Evolutionary conservation across 2,329 filamentous ascomycete species (phyloP), one percentile per base, ranked within the genome.

Genomic region (Xylaria polymorpha): DNA sequence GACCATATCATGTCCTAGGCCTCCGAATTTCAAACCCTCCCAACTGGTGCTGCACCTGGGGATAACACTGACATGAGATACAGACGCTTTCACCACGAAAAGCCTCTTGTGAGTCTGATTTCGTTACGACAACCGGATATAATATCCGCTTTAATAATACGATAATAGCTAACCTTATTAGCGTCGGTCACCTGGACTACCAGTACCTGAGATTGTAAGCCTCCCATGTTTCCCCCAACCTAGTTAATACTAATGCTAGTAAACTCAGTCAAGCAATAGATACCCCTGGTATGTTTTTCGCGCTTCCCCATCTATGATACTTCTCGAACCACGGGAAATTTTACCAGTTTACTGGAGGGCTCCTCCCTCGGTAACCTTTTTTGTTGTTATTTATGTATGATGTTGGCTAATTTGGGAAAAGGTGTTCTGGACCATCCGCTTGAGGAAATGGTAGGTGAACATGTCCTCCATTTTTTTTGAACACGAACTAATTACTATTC

Each of bases 361-460:
- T 4, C n/a, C 20, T 15, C 14, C n/a, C n/a, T 22, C n/a, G 32
- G 20, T 20, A 25, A 22, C 15, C 20, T 29, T 48, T 46, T 20
- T 14, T 18, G 22, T 29, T 29, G 25, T 29, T 22, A 15, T 5
- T 37, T 22, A 12, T 4, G 53, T 61, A 35, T 29, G 14, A 51
- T 57, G 14, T 20, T 43, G 9, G 10, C 60, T 69, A 35, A 69
- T 60, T 20, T 58, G 20, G 12, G n/a, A 39, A 41, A 59, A 66
- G 96, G 96, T 86, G 97, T 99, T 74, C 85, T 99, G 70, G 96
- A 99, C 77, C 96, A 99, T 80, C 94, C 95, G 43, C 89, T 99
- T 9, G 96, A 98, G 83, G 96, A 98, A 84, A 99, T 98, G 96
- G 68, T 70, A 63, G 56, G 68, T 63, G 20, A 46, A 60, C 43